A percentile compares a stretch with the other conserved stretches of the same genome.
These are phyloP conservation scores for Candida tropicalis DNA, from an alignment of 1,139 yeast species.

Conservation along the genomic window DNA sequence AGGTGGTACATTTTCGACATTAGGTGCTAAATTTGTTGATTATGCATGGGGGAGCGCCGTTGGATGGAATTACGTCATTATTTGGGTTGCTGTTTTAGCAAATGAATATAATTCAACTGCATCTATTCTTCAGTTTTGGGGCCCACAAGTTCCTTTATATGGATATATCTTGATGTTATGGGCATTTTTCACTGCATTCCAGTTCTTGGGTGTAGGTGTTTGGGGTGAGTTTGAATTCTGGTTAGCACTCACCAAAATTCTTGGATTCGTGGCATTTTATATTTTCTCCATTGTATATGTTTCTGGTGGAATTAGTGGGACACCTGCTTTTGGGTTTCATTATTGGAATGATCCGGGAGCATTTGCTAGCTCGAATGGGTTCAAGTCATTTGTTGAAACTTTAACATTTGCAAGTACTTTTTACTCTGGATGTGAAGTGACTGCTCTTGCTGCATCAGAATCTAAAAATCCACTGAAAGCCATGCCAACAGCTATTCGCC, in stretches of 20 bases:
- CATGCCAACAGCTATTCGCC: slow-evolving; percentile 60
- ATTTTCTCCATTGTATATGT: slow-evolving; percentile 60
- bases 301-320: slow-evolving; percentile 65
- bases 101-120: slow-evolving; percentile 61
- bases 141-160: slow-evolving; percentile 59
- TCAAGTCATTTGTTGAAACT: slow-evolving; percentile 68
- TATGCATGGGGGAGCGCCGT: slow-evolving; percentile 61
- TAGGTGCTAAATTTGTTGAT: slow-evolving; percentile 56
- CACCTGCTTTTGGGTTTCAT: slow-evolving; percentile 53
- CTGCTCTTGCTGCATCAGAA: slow-evolving; percentile 60
- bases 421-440: slow-evolving; percentile 60
- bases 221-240: slow-evolving; percentile 74
- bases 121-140: slow-evolving; percentile 59
- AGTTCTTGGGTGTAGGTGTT: slow-evolving; percentile 56
- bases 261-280: slow-evolving; percentile 59
- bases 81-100: slow-evolving; percentile 63
- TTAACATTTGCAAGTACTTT: slow-evolving; percentile 71
- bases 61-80: slow-evolving; percentile 65
- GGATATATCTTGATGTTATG: slow-evolving; percentile 61
- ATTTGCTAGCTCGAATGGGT: slow-evolving; percentile 45
- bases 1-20: slow-evolving; percentile 57
- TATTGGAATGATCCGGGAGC: slow-evolving; percentile 57
- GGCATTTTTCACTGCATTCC: slow-evolving; percentile 55
- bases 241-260: slow-evolving; percentile 58
- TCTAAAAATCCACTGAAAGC: slow-evolving; percentile 57